Percentiles rank a stretch among this genome's conserved stretches.
Evolutionary conservation across 1,284 basidiomycete species (phyloP).

Genomic region (Cryptococcus sp.): DNA sequence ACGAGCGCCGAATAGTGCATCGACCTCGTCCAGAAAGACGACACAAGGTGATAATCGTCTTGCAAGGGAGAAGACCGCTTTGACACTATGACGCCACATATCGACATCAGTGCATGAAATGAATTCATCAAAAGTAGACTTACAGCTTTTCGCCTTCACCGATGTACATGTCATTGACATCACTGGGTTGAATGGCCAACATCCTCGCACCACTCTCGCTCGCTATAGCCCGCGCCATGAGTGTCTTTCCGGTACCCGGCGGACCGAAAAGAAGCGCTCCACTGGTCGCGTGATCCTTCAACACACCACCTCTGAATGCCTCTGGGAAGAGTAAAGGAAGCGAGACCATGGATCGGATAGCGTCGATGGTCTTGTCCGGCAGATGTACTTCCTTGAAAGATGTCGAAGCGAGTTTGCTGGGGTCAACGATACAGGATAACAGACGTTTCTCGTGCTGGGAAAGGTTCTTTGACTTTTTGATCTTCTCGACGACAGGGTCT

Average conservation of each 20-base stretch:
- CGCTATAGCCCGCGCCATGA: constrained; percentile 86
- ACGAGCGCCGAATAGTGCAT: constrained; percentile 88
- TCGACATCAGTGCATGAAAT: neutral
- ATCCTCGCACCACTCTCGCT: constrained; percentile 88
- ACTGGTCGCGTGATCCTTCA: constrained; percentile 85
- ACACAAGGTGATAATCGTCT: constrained; percentile 87
- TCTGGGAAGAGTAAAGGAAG: constrained; percentile 85
- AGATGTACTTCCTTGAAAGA: constrained; percentile 86
- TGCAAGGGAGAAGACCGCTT: constrained; percentile 86
- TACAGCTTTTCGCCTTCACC: constrained; percentile 90
- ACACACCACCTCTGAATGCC: constrained; percentile 86
- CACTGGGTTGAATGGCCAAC: constrained; percentile 67
- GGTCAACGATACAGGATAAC: constrained; percentile 78
- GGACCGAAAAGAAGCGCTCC: constrained; percentile 88
- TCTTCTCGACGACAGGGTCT: constrained; percentile 71
- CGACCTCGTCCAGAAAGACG: constrained; percentile 94
- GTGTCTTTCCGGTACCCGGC: constrained; percentile 85
- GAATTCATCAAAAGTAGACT: constrained; percentile 13
- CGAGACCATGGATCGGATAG: constrained; percentile 85
- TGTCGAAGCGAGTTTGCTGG: constrained; percentile 65
- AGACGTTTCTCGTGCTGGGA: constrained; percentile 75
- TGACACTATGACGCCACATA: constrained; percentile 56
- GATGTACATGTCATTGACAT: constrained; percentile 65
- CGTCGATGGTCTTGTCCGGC: constrained; percentile 79
- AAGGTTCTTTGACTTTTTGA: constrained; percentile 72